Evolutionary conservation across 202 grass and related monocot genomes (phyloP).

Genomic region (Tripidium arundinaceum): DNA sequence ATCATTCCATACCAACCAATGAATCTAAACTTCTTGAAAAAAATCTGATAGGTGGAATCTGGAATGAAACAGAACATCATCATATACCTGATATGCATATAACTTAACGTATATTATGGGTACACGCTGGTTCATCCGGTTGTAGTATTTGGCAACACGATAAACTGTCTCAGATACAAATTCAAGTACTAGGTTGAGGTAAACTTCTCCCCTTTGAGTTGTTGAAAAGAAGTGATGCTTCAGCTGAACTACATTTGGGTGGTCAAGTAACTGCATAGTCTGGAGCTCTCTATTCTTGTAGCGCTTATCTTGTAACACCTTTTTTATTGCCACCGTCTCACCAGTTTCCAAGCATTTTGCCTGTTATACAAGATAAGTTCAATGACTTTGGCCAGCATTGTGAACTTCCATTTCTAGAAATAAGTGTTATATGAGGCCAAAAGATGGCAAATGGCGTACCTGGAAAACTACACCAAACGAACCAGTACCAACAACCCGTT

Average conservation of each 20-base stretch:
- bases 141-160: conserved; percentile 78
- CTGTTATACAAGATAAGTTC: conserved; percentile 45
- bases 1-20: conserved; percentile 21
- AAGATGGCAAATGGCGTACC: too few species aligned
- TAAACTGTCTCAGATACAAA: conserved; percentile 89
- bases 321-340: conserved; percentile 94
- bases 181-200: conserved; percentile 96
- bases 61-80: conserved; percentile 25
- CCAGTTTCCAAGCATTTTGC: conserved; percentile 91
- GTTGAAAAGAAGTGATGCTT: conserved; percentile 98
- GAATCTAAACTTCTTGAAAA: neutral
- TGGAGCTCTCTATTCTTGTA: conserved; percentile 99
- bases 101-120: conserved; percentile 86
- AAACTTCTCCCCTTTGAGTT: conserved; percentile 90
- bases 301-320: conserved; percentile 97
- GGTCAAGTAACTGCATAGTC: conserved; percentile 88
- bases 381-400: conserved; percentile 21
- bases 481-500: too few species aligned
- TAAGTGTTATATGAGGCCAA: too few species aligned
- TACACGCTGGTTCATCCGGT: conserved; percentile 74
- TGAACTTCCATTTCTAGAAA: too few species aligned
- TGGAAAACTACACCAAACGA: too few species aligned
- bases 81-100: conserved; percentile 80
- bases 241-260: conserved; percentile 92
- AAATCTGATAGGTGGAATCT: neutral